A percentile compares a stretch with the other conserved stretches of the same genome.
Conservation (phyloP, 2,329 filamentous ascomycete genomes). For the Karstenula rhodostoma region DNA sequence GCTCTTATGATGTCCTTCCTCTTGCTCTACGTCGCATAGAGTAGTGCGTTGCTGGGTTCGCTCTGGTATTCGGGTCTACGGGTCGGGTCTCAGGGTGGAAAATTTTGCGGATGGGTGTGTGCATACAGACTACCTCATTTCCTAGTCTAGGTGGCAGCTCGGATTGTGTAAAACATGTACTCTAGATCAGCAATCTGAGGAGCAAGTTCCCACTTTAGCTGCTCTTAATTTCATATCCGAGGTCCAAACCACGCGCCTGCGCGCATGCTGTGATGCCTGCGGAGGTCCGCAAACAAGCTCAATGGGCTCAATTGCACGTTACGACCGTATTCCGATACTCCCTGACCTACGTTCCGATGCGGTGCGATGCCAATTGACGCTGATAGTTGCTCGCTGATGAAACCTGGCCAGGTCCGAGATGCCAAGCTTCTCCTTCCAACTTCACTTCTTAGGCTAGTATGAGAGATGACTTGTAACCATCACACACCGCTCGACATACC, state of each 20-base stretch:
- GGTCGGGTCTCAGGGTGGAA: slow-evolving; percentile 47
- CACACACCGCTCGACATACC: slow-evolving; percentile 15
- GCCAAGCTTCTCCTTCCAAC: slow-evolving; percentile 44
- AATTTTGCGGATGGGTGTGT: slow-evolving; percentile 51
- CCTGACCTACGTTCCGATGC: slow-evolving; percentile 22
- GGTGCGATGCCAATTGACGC: slow-evolving; percentile 32
- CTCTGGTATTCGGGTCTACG: slow-evolving; percentile 44
- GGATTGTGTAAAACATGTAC: slow-evolving; percentile 56
- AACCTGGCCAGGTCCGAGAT: slow-evolving; percentile 31
- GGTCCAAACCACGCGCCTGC: slow-evolving; percentile 32
- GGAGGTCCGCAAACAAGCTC: slow-evolving; percentile 30
- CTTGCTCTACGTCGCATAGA: slow-evolving; percentile 54
- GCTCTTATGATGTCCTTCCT: slow-evolving; percentile 61
- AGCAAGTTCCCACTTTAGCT: slow-evolving; percentile 50
- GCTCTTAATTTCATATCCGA: slow-evolving; percentile 39
- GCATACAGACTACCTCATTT: slow-evolving; percentile 50
- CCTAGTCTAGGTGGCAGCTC: slow-evolving; percentile 51
- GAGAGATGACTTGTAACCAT: slow-evolving; percentile 7
- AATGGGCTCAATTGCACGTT: slow-evolving; percentile 39
- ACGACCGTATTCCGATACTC: slow-evolving; percentile 29
- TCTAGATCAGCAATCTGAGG: slow-evolving; percentile 54
- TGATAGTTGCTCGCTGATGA: slow-evolving; percentile 28
- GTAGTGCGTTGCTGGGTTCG: slow-evolving; percentile 45
- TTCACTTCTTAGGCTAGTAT: slow-evolving; percentile 26
- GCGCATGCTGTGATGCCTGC: slow-evolving; percentile 37